Percentiles rank a stretch among this genome's conserved stretches.
These are phyloP conservation scores for Mitragyna speciosa DNA, from an alignment of 257 asterid species.

Conservation along the genomic window DNA sequence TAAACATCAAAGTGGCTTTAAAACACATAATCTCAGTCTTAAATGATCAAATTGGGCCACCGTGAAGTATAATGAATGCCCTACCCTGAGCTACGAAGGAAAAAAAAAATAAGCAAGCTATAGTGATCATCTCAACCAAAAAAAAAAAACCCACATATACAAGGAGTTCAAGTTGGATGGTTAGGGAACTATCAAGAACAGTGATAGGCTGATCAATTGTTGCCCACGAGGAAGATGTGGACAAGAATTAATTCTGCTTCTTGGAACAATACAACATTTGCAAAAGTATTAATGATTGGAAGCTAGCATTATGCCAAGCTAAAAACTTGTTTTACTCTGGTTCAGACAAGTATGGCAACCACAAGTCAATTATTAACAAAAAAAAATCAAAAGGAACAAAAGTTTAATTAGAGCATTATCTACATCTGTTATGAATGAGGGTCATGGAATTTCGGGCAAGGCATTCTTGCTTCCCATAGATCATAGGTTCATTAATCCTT, in stretches of 20 bases:
- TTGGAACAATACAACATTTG: not conserved
- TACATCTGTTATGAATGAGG: constrained; percentile 93
- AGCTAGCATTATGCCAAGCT: not conserved
- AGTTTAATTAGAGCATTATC: constrained; percentile 43
- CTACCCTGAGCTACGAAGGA: too few species aligned
- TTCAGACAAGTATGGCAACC: not conserved
- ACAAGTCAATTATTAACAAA: not conserved
- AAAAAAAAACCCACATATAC: not conserved
- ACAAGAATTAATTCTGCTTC: not conserved
- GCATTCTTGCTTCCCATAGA: constrained; percentile 85
- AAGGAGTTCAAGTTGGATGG: too few species aligned
- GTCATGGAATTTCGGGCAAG: constrained; percentile 87
- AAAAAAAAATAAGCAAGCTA: too few species aligned
- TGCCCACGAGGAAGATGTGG: not conserved
- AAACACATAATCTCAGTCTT: too few species aligned
- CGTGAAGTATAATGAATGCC: too few species aligned
- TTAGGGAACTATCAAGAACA: not conserved
- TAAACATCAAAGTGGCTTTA: too few species aligned
- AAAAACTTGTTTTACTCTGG: not conserved
- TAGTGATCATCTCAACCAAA: not conserved
- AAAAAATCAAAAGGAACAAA: too few species aligned
- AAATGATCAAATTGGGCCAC: too few species aligned
- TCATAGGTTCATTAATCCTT: constrained; percentile 74
- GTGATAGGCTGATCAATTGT: not conserved
- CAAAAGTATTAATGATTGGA: not conserved